Conservation (phyloP, 177 flowering plant genomes). For the Vitis hybrid region DNA sequence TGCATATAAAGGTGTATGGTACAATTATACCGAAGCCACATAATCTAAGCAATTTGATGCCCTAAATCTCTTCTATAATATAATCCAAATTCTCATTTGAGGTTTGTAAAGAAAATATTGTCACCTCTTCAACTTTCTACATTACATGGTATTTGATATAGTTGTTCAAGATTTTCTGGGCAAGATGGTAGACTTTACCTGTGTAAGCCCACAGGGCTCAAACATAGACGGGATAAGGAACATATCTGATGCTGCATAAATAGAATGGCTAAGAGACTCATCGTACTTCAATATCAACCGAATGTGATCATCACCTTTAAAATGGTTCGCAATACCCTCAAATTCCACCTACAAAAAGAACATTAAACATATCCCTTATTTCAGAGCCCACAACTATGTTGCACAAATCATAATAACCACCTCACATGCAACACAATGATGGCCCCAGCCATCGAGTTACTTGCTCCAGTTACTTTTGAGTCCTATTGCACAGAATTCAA, state of each 20-base stretch:
- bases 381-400: not conserved
- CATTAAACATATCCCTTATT: not conserved
- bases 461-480: no score
- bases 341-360: slow-evolving; percentile 68
- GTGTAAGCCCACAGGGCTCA: slow-evolving; percentile 99
- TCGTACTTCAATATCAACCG: slow-evolving; percentile 89
- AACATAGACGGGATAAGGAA: slow-evolving; percentile 91
- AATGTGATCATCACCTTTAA: slow-evolving; percentile 61
- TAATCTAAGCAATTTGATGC: no score
- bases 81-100: no score
- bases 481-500: no score
- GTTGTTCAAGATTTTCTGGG: not conserved
- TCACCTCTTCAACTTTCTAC: no score
- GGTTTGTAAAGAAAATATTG: not conserved
- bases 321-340: slow-evolving; percentile 82
- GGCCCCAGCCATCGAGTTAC: no score
- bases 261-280: slow-evolving; percentile 79
- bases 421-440: no score
- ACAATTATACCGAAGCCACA: no score
- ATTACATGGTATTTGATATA: no score
- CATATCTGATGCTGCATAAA: slow-evolving; percentile 95
- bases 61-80: no score
- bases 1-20: not conserved
- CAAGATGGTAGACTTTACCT: slow-evolving; percentile 43
- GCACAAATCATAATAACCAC: no score